Percentiles rank a stretch among this genome's conserved stretches.
These are phyloP conservation scores for Diaporthe citriasiana DNA, from an alignment of 2,329 filamentous ascomycete species.

Conservation along the genomic window DNA sequence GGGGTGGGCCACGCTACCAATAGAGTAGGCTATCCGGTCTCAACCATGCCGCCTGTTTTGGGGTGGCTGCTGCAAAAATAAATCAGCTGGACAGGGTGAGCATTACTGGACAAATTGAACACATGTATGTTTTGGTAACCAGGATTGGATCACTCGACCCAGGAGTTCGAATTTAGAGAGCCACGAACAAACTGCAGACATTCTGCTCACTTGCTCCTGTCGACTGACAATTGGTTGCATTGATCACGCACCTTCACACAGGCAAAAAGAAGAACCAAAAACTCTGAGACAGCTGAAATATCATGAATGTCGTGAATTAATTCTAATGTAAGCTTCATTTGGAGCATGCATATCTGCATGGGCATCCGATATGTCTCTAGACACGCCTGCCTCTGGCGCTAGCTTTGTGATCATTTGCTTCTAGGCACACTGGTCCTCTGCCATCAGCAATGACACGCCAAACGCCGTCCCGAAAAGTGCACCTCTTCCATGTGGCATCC, in stretches of 20 bases:
- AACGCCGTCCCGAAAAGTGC: constrained; percentile 16
- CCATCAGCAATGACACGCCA: background rate
- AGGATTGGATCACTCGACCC: background rate
- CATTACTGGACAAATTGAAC: constrained; percentile 2
- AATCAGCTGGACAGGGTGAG: constrained; percentile 14
- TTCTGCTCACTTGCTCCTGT: background rate
- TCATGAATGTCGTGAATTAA: constrained; percentile 37
- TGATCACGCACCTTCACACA: background rate
- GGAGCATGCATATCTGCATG: background rate
- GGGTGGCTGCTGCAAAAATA: background rate
- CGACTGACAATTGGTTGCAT: background rate
- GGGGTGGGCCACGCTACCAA: constrained; percentile 10
- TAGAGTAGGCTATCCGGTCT: background rate
- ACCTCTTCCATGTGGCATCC: constrained; percentile 10
- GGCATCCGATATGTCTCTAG: background rate
- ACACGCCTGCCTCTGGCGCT: constrained; percentile 1
- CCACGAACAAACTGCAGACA: background rate
- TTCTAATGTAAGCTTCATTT: background rate
- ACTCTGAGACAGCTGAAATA: background rate
- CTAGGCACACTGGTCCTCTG: background rate
- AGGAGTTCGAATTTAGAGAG: background rate
- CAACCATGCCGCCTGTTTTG: background rate
- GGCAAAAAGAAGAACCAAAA: background rate
- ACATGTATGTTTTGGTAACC: background rate
- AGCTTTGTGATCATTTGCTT: constrained; percentile 1